Percentiles rank a stretch among this genome's conserved stretches.
These are phyloP conservation scores for Achaetomiella virescens DNA, from an alignment of 495 filamentous ascomycete genomes.

Conservation along the genomic window DNA sequence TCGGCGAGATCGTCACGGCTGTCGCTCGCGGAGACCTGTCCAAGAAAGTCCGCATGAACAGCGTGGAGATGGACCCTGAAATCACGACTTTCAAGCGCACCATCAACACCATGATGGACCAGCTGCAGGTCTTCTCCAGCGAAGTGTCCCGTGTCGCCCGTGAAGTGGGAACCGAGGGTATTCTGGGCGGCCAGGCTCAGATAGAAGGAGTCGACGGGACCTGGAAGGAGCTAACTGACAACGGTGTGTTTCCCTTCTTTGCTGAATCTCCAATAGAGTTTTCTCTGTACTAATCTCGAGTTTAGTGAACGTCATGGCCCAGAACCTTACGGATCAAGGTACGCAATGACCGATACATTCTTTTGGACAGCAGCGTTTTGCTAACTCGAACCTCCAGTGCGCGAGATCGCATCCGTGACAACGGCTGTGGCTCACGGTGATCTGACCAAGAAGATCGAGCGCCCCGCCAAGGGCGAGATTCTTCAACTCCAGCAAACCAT, in stretches of 20 bases:
- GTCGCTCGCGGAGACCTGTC: constrained; percentile 94
- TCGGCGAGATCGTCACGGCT: constrained; percentile 92
- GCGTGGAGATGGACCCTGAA: constrained; percentile 96
- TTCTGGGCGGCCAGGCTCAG: constrained; percentile 92
- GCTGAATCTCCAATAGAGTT: neutral
- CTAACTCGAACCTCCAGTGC: constrained; percentile 47
- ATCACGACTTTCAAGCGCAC: constrained; percentile 99
- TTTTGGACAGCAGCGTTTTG: neutral
- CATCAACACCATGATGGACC: constrained; percentile 98
- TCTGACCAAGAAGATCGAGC: constrained; percentile 91
- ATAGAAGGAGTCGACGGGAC: constrained; percentile 94
- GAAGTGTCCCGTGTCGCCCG: constrained; percentile 94
- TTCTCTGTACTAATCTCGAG: constrained; percentile 16
- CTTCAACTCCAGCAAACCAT: constrained; percentile 95
- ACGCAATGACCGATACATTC: constrained; percentile 4
- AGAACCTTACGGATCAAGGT: constrained; percentile 57
- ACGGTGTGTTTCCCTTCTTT: constrained; percentile 48
- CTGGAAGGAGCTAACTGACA: constrained; percentile 96
- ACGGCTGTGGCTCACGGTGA: constrained; percentile 96
- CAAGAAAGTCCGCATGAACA: constrained; percentile 96
- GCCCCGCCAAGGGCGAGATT: constrained; percentile 92
- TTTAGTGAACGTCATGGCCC: constrained; percentile 95
- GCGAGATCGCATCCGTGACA: constrained; percentile 94
- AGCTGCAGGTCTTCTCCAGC: constrained; percentile 93
- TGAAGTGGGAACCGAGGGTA: constrained; percentile 96